These are phyloP conservation scores for Epicoccum nigrum DNA, from an alignment of 2,329 filamentous ascomycete genomes.

Conservation along the genomic window DNA sequence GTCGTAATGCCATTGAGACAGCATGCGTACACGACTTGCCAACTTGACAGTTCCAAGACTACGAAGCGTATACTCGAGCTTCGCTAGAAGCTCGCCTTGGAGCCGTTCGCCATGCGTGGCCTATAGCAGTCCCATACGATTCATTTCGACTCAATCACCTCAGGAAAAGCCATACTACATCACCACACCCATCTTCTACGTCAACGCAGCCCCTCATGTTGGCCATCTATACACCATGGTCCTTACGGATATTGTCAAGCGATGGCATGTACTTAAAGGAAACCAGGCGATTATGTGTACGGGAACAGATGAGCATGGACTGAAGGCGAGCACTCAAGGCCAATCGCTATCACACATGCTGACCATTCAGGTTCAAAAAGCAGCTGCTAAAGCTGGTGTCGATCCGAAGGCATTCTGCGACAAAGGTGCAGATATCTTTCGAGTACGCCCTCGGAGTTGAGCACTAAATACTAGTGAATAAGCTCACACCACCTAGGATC, in stretches of 20 bases:
- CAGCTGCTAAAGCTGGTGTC: conserved; percentile 72
- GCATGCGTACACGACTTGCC: conserved; percentile 38
- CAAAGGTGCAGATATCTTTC: conserved; percentile 78
- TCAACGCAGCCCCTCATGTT: conserved; percentile 95
- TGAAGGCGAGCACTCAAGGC: conserved; percentile 65
- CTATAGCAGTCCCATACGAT: conserved; percentile 23
- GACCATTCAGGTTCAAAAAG: conserved; percentile 74
- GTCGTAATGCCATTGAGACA: conserved; percentile 26
- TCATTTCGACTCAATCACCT: conserved; percentile 27
- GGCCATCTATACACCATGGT: conserved; percentile 95
- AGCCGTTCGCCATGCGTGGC: conserved; percentile 31
- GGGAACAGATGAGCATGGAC: conserved; percentile 95
- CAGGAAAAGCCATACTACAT: conserved; percentile 84
- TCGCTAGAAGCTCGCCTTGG: conserved; percentile 28
- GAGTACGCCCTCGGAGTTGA: conserved; percentile 48
- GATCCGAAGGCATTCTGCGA: conserved; percentile 88
- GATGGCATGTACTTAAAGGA: conserved; percentile 83
- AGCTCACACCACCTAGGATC: conserved; percentile 51
- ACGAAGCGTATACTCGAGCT: conserved; percentile 23
- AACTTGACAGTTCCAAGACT: conserved; percentile 25
- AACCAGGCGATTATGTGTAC: conserved; percentile 77
- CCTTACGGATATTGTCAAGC: conserved; percentile 86
- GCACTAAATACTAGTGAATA: background rate
- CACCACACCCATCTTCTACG: conserved; percentile 97
- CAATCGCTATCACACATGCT: background rate